Percentiles rank a stretch among this genome's conserved stretches.
phyloP scores from a whole-genome alignment of 176 grass and related monocot genomes.

The Musa schizocarpa region DNA sequence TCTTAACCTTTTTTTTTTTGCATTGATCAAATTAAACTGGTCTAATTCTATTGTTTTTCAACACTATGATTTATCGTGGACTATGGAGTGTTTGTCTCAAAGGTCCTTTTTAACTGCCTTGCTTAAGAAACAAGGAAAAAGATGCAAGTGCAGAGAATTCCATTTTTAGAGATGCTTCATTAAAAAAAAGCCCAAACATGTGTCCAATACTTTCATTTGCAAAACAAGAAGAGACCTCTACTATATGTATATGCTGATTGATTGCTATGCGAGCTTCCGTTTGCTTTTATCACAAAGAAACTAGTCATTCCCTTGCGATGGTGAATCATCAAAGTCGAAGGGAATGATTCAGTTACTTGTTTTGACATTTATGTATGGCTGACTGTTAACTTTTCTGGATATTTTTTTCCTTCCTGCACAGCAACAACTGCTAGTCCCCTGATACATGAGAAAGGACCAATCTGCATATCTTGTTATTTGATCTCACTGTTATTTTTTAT shows the following conservation, averaged over 20 bases:
- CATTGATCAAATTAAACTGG: no score
- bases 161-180: no score
- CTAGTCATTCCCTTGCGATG: not conserved
- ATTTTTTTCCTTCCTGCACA: not conserved
- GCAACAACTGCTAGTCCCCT: no score
- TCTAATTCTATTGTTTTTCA: no score
- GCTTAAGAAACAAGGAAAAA: no score
- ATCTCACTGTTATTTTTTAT: not conserved
- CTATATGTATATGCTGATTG: not conserved
- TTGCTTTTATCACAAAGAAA: not conserved
- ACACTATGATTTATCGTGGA: no score
- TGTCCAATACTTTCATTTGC: no score
- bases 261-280: not conserved
- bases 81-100: no score
- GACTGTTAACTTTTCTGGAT: not conserved
- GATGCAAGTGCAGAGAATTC: no score
- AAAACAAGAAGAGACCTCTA: not conserved
- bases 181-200: no score
- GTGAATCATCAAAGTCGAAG: not conserved
- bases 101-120: no score
- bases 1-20: no score
- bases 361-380: not conserved
- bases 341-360: not conserved
- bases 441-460: not conserved
- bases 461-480: not conserved